Base-by-base conservation (phyloP, 1,284 basidiomycete species). In the Kalmanozyma brasiliensis region DNA sequence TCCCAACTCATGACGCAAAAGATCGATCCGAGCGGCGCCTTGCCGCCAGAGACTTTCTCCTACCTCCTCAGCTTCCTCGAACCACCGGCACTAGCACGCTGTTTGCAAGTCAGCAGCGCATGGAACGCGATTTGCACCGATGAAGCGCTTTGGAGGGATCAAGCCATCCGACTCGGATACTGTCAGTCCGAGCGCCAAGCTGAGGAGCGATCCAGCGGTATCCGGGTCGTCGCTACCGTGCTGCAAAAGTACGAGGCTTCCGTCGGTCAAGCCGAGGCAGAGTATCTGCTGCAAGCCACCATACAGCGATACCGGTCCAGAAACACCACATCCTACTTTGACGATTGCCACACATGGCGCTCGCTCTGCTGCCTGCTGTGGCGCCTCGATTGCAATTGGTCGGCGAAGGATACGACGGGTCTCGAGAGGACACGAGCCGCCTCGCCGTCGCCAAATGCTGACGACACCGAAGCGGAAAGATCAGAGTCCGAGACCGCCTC, bases 1-100 rank as follows among this genome's bases (percentile, higher is more conserved):
- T 16, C 29, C 41, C 10, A 9, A 45, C 14, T n/a, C 7, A 58
- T 52, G 56, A 17, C 38, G 9, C 7, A 10, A 11, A 37, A 3
- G 7, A 51, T 35, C 30, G 64, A 67, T 17, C 68, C 59, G 5
- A 37, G 42, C 40, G 30, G 10, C 17, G 20, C 13, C 10, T 52
- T 75, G 8, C 73, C 73, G 3, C 41, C 55, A 40, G 73, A 75
- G 46, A 57, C 61, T 3, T 61, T 62, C 14, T 22, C 49, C 2
- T 17, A 59, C 30, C 48, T 75, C 6, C 58, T 75, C 22, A 49
- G 56, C 47, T 57, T 51, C 33, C 56, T 75, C 26, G 41, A 57
- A 24, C 69, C 72, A 13, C 56, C 53, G 8, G 23, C 61, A 3
- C 60, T 77, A 11, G 11, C 19, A 16, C 43, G 45, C 19, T 46